These are phyloP conservation scores for Trichosporon sp. DNA, from an alignment of 1,284 basidiomycete species.

Conservation along the genomic window DNA sequence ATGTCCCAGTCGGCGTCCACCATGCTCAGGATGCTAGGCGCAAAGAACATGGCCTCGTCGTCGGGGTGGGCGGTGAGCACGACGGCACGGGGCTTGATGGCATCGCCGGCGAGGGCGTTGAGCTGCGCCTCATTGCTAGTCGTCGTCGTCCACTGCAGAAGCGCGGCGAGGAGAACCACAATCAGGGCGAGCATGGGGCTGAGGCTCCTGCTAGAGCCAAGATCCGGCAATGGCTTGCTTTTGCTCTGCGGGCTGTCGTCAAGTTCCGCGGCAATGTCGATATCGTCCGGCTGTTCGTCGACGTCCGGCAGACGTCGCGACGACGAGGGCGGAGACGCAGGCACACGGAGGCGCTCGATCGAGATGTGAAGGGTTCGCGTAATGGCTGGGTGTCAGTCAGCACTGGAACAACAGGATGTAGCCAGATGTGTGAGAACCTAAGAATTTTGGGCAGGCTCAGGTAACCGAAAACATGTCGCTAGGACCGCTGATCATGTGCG, in stretches of 20 bases:
- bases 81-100: conserved; percentile 33
- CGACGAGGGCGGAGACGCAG: conserved; percentile 28
- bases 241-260: conserved; percentile 17
- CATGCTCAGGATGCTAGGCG: conserved; percentile 46
- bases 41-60: conserved; percentile 78
- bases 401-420: not conserved
- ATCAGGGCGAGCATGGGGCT: conserved; percentile 3
- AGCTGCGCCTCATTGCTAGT: conserved; percentile 1
- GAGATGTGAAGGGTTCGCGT: conserved; percentile 38
- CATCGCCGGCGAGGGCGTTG: not conserved
- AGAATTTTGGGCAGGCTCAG: not conserved
- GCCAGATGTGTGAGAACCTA: not conserved
- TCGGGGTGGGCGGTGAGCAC: conserved; percentile 52
- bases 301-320: conserved; percentile 18
- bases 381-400: conserved; percentile 25
- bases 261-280: conserved; percentile 36
- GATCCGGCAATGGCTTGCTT: not conserved
- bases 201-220: not conserved
- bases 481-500: not conserved
- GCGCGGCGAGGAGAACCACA: not conserved
- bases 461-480: not conserved
- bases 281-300: conserved; percentile 46
- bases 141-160: conserved; percentile 9
- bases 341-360: conserved; percentile 33
- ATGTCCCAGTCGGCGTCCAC: conserved; percentile 38